Base-by-base conservation (phyloP, 176 grass and related monocot species). In the Luzula sylvatica region DNA sequence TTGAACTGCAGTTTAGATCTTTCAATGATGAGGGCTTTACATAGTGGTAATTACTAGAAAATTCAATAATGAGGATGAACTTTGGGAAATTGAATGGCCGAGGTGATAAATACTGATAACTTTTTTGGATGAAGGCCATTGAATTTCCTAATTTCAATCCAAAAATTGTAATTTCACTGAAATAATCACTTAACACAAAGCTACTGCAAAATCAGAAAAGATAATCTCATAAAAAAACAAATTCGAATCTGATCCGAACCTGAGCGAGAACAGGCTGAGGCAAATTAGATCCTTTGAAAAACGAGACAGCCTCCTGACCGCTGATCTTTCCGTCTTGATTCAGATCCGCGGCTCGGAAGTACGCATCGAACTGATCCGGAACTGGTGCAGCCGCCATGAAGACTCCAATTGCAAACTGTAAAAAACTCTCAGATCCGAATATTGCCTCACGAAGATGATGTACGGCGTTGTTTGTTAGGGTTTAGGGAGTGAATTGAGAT, bases 291-390 rank as follows among this genome's bases (percentile, higher is more conserved):
- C 86, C 81, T 82, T 83, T 82, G 67, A 98, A 90, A 78, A 98
- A 98, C 41, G 78, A 38, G 55, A 87, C 86, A 55, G 93, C 93
- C 82, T 90, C 93, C 39, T 71, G 56, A 23, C 86, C 93, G 58
- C 81, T 98, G 75, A 98, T 98, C 81, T 79, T 77, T 26, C 93
- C 93, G 72, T 98, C 93, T 38, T 79, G 81, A 65, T 92, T 79
- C 81, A 90, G 62, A 92, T 98, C 93, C 61, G 93, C 86, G 42
- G 67, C 78, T 21, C 69, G 55, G 74, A 98, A 98, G 82, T 98
- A 83, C 28, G 92, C 81, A 44, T 98, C 81, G 78, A 90, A 98
- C 32, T 70, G 58, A 66, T 73, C 78, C 81, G 78, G 51, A 62
- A 80, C 75, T 15, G 65, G 48, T 11, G 21, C 42, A n/a, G n/a